phyloP scores from a whole-genome alignment of 176 grass and related monocot species.

The Microstegium vimineum region DNA sequence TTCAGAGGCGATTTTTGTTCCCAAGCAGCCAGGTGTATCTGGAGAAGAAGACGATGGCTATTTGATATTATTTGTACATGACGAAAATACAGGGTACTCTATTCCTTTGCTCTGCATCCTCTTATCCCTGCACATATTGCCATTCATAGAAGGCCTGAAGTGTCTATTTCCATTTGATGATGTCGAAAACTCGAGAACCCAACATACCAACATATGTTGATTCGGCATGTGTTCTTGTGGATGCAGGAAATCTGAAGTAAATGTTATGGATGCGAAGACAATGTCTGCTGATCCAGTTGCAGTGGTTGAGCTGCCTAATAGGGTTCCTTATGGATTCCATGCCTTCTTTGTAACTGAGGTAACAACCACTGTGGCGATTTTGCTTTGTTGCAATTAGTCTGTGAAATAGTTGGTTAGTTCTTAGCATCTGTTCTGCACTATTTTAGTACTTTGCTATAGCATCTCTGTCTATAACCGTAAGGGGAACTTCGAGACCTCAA shows the following conservation, averaged over 20 bases:
- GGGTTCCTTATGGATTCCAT: conserved; percentile 88
- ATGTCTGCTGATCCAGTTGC: conserved; percentile 83
- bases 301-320: conserved; percentile 70
- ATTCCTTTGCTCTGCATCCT: background rate
- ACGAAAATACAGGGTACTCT: conserved; percentile 83
- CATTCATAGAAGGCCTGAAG: background rate
- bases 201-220: background rate
- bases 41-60: conserved; percentile 88
- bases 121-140: background rate
- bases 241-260: conserved; percentile 74
- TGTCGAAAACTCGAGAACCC: background rate
- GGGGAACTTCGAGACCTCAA: background rate
- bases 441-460: background rate
- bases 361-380: background rate
- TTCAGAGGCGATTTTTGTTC: conserved; percentile 90
- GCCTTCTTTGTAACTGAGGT: conserved; percentile 93
- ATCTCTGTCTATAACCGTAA: background rate
- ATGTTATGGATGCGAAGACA: conserved; percentile 90
- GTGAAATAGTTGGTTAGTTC: background rate
- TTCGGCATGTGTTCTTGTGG: conserved; percentile 1
- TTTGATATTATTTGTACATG: conserved; percentile 83
- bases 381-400: background rate
- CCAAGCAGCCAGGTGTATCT: conserved; percentile 51
- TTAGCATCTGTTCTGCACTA: background rate
- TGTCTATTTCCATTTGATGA: background rate